A percentile compares a stretch with the other conserved stretches of the same genome.
Evolutionary conservation across 306 rosid species (phyloP).

Genomic region (Cajanus cajan): DNA sequence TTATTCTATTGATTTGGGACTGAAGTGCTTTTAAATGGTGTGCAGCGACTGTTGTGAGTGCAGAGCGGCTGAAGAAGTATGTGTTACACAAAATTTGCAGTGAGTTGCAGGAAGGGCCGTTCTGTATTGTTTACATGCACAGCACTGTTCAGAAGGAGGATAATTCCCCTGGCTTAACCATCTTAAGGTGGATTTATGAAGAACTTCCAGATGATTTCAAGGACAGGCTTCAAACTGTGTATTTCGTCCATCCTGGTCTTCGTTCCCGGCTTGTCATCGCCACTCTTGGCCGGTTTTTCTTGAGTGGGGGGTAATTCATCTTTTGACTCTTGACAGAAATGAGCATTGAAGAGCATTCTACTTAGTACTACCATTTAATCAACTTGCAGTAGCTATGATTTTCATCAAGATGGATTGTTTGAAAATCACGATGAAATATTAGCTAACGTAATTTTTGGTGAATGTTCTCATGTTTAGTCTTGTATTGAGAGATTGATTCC

Average conservation of each 20-base stretch:
- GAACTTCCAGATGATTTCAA: conserved; percentile 69
- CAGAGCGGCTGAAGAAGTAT: conserved; percentile 80
- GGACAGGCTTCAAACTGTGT: conserved; percentile 79
- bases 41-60: conserved; percentile 75
- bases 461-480: no score
- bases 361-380: background rate
- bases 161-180: conserved; percentile 88
- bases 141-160: conserved; percentile 82
- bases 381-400: background rate
- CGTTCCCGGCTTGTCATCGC: conserved; percentile 86
- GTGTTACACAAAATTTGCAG: conserved; percentile 66
- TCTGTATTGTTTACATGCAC: conserved; percentile 83
- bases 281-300: conserved; percentile 79
- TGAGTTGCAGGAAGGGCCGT: conserved; percentile 77
- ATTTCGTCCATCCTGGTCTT: conserved; percentile 88
- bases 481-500: no score
- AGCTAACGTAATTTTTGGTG: no score
- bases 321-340: conserved; percentile 5
- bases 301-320: conserved; percentile 82
- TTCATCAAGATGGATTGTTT: no score
- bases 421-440: no score
- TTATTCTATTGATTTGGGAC: background rate
- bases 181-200: conserved; percentile 97
- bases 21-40: conserved; percentile 26
- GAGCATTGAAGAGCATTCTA: background rate